Conservation (phyloP, 2,329 filamentous ascomycete genomes). For the Lithohypha guttulata region DNA sequence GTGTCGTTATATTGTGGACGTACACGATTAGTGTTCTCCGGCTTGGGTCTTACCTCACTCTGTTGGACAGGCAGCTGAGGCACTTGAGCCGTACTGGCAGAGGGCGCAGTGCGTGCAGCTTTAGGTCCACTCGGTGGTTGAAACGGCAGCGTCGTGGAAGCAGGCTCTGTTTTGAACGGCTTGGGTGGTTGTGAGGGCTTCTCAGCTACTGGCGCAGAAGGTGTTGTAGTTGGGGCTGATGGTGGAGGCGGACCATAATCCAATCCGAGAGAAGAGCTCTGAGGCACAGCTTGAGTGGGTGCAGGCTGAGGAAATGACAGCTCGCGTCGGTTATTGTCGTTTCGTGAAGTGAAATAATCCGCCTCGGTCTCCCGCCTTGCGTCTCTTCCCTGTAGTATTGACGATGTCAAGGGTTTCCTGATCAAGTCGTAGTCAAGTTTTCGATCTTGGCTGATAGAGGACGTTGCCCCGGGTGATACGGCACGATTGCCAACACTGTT, state of each 20-base stretch:
- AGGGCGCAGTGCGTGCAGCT: constrained; percentile 27
- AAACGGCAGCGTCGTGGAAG: constrained; percentile 17
- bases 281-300: constrained; percentile 12
- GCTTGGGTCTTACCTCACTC: constrained; percentile 12
- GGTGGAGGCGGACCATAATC: constrained; percentile 22
- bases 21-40: constrained; percentile 12
- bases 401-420: constrained; percentile 14
- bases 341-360: constrained; percentile 18
- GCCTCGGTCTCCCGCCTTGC: constrained; percentile 18
- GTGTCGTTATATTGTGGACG: constrained; percentile 10
- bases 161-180: constrained; percentile 10
- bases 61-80: constrained; percentile 9
- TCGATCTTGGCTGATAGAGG: constrained; percentile 10
- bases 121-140: constrained; percentile 36
- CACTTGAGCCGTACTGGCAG: constrained; percentile 1
- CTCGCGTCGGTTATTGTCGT: background rate
- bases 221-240: constrained; percentile 16
- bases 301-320: constrained; percentile 4
- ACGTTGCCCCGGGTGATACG: constrained; percentile 10
- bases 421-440: constrained; percentile 16
- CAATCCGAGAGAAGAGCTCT: constrained; percentile 14
- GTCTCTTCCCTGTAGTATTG: constrained; percentile 12
- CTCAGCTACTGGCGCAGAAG: constrained; percentile 13
- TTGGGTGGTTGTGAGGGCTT: constrained; percentile 8
- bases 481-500: constrained; percentile 11